Conservation (phyloP, 176 grass and related monocot species). For the Cenchrus fungigraminus region DNA sequence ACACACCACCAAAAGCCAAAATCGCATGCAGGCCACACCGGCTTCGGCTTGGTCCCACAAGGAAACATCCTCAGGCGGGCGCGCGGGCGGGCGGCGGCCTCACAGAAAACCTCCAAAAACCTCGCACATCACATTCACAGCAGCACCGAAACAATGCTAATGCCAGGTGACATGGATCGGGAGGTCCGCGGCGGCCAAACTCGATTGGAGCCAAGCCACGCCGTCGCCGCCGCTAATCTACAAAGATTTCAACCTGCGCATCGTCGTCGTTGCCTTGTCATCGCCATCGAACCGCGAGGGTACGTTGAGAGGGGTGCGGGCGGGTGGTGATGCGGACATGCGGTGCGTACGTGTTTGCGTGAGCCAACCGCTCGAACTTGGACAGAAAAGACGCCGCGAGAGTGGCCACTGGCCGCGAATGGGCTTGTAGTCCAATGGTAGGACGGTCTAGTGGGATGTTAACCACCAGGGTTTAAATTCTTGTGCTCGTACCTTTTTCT, state of each 20-base stretch:
- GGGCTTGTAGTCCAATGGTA: too few species aligned
- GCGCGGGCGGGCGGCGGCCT: too few species aligned
- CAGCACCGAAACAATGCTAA: not conserved
- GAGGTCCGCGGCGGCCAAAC: not conserved
- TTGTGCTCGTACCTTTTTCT: too few species aligned
- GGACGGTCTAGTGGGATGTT: too few species aligned
- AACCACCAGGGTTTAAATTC: too few species aligned
- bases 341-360: not conserved
- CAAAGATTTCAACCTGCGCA: not conserved
- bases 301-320: too few species aligned
- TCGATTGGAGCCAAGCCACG: not conserved
- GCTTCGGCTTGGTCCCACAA: not conserved
- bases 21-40: not conserved
- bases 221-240: not conserved
- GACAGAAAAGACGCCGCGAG: not conserved
- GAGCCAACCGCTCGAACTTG: not conserved
- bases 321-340: too few species aligned
- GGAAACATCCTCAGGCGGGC: too few species aligned
- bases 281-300: not conserved
- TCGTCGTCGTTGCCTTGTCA: not conserved
- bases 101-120: not conserved
- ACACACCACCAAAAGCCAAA: not conserved
- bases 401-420: too few species aligned
- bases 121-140: not conserved
- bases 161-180: conserved; percentile 2